Base-by-base conservation (phyloP, 2,329 filamentous ascomycete species). In the Colletotrichum costaricense region DNA sequence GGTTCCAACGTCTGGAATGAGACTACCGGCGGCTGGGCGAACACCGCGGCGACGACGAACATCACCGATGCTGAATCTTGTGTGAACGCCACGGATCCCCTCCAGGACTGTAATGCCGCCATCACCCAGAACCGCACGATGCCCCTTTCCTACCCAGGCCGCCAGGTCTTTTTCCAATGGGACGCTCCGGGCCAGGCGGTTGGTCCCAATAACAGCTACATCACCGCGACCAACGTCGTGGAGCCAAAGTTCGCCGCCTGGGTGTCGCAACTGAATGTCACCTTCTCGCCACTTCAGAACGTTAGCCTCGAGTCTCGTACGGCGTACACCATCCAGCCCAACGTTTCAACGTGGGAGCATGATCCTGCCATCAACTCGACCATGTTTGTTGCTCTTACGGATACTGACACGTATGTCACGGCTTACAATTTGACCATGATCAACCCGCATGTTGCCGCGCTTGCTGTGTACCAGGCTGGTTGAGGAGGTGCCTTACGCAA, bases 171-270 rank as follows among this genome's bases (percentile, higher is more conserved):
- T 78, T 83, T 97, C 7, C 80, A 87, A 56, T 97, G 94, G 94
- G 94, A 97, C 30, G 82, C 80, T 0, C 92, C 94, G 0, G 94
- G 93, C 0, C 82, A 89, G 76, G 77, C 88, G 0, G 88, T 96
- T 3, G 94, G 94, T 0, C 94, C 94, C 0, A 96, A 97, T 82
- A 95, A 94, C 84, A 93, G 90, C 79, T 97, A 97, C 80, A 84
- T 95, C 62, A 96, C 94, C 0, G 81, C 82, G 3, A 90, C 87
- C 1, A 85, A 86, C 0, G 93, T 92, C 0, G 87, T 86, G 2
- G 77, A 81, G 4, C 92, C 94, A 0, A 82, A 84, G 70, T 97
- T 88, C 76, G 94, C 94, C 0, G 89, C 91, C 0, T 97, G 94
- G 93, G 92, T 94, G 1, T 88, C 88, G 0, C 94, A 97, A 85